These are phyloP conservation scores for Morella rubra DNA, from an alignment of 306 rosid genomes.

Conservation along the genomic window DNA sequence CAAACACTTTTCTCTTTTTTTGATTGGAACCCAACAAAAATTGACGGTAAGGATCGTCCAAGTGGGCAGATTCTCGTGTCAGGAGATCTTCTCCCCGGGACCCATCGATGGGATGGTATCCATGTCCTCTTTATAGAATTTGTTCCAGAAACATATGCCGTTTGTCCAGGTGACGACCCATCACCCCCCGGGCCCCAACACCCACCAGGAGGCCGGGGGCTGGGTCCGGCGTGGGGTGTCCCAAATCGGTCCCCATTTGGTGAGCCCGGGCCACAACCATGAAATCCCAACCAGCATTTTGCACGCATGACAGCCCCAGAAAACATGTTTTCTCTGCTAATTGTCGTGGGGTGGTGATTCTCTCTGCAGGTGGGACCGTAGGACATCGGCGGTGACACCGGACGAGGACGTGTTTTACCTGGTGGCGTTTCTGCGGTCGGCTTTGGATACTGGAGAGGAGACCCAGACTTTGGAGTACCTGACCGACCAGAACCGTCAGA, in stretches of 20 bases:
- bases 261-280: slow-evolving; percentile 1
- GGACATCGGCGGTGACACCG: slow-evolving; percentile 83
- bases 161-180: slow-evolving; percentile 23
- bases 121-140: slow-evolving; percentile 4
- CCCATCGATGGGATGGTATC: slow-evolving; percentile 30
- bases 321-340: not conserved
- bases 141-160: slow-evolving; percentile 23
- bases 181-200: slow-evolving; percentile 3
- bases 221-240: no score
- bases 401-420: slow-evolving; percentile 87
- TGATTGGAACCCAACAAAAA: slow-evolving; percentile 36
- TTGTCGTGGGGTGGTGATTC: not conserved
- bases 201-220: no score
- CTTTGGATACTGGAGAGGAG: slow-evolving; percentile 56
- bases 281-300: slow-evolving; percentile 22
- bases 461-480: slow-evolving; percentile 60
- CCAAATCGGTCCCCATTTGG: no score
- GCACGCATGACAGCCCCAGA: not conserved
- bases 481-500: slow-evolving; percentile 70
- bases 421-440: slow-evolving; percentile 88
- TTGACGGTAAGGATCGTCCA: slow-evolving; percentile 45
- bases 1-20: slow-evolving; percentile 15
- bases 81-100: slow-evolving; percentile 54
- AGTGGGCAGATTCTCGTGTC: slow-evolving; percentile 56
- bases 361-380: slow-evolving; percentile 70